These are phyloP conservation scores for Vitis amurensis DNA, from an alignment of 164 flowering plant species.

Conservation along the genomic window DNA sequence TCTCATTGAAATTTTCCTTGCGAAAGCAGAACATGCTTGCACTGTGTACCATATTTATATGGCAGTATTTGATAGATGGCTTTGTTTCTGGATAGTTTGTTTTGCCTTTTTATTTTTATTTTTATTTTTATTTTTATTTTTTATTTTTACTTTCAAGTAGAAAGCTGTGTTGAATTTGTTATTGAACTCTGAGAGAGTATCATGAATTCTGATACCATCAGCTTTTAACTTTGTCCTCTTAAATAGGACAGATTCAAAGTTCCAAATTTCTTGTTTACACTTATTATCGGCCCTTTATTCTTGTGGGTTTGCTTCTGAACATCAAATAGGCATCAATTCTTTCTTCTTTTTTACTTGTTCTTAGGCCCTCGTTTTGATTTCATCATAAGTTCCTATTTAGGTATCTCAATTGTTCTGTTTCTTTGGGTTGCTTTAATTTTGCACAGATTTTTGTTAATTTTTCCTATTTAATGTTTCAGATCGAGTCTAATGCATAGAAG, in stretches of 20 bases:
- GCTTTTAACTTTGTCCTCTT: not conserved
- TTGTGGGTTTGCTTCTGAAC: no score
- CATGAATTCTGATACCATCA: not conserved
- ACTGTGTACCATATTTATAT: constrained; percentile 22
- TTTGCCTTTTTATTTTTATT: not conserved
- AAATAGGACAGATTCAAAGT: not conserved
- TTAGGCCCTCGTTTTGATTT: no score
- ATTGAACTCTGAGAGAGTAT: not conserved
- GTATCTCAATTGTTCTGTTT: no score
- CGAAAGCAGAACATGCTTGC: constrained; percentile 13
- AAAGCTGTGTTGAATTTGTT: not conserved
- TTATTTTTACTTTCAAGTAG: not conserved
- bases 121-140: not conserved
- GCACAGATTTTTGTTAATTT: no score
- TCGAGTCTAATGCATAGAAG: no score
- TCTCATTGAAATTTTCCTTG: constrained; percentile 9
- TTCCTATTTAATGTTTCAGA: not conserved
- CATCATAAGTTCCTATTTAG: no score
- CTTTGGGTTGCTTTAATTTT: no score
- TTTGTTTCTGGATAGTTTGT: not conserved
- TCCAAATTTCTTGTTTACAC: not conserved
- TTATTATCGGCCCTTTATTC: no score
- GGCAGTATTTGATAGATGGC: not conserved
- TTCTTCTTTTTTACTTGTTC: no score
- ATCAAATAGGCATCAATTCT: no score